A percentile compares a stretch with the other conserved stretches of the same genome.
phyloP scores from a whole-genome alignment of 495 filamentous ascomycete species.

The Lophium mytilinum region DNA sequence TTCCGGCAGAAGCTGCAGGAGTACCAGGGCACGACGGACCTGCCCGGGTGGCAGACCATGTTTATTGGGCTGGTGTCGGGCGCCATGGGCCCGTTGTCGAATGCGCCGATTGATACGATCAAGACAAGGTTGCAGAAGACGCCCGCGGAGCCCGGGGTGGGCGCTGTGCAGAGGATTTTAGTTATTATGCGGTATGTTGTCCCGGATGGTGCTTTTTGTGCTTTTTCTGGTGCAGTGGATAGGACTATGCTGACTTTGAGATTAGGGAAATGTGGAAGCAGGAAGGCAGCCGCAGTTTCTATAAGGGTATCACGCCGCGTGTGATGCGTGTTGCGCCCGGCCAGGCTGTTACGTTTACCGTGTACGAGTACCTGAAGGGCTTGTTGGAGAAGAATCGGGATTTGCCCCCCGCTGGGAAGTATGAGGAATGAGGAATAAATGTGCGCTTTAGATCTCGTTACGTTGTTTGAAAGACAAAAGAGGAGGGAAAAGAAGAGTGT shows the following conservation, averaged over 20 bases:
- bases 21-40: slow-evolving; percentile 49
- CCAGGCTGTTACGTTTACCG: slow-evolving; percentile 96
- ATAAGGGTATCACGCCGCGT: slow-evolving; percentile 96
- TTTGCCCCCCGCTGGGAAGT: slow-evolving; percentile 57
- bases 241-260: not conserved
- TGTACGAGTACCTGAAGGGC: slow-evolving; percentile 87
- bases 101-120: slow-evolving; percentile 98
- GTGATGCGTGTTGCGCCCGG: slow-evolving; percentile 97
- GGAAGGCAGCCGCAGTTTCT: slow-evolving; percentile 89
- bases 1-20: slow-evolving; percentile 71
- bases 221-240: not conserved
- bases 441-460: no score
- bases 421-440: slow-evolving; percentile 54
- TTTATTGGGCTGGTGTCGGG: slow-evolving; percentile 84
- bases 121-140: slow-evolving; percentile 94
- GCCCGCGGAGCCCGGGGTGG: slow-evolving; percentile 71
- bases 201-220: not conserved
- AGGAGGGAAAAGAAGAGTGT: no score
- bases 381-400: slow-evolving; percentile 68
- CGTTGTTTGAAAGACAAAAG: no score
- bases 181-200: slow-evolving; percentile 47
- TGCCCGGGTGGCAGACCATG: slow-evolving; percentile 86
- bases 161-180: slow-evolving; percentile 66
- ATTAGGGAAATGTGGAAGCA: slow-evolving; percentile 87
- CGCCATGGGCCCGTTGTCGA: slow-evolving; percentile 90